Evolutionary conservation across 768 basidiomycete genomes (phyloP), one percentile per base, ranked within the genome.

Genomic region (Butyriboletus loyo): DNA sequence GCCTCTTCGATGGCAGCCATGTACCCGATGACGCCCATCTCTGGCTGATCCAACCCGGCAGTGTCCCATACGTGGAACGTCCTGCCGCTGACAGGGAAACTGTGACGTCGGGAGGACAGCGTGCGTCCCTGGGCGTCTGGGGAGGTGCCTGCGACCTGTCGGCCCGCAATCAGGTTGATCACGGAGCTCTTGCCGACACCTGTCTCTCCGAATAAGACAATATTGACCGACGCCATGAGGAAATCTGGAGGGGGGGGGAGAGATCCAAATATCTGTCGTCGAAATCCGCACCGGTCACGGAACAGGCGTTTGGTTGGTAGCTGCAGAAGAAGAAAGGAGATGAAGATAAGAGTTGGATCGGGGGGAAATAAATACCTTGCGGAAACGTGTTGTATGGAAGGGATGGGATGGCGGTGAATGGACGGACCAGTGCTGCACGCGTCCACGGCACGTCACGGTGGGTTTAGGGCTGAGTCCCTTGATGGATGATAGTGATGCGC

Each of bases 161-260:
- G 34, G 4, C 66, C 66, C 5, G 67, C 68, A 19, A 68, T 58
- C 46, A 70, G 11, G 49, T 67, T 67, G 55, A 69, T 59, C n/a
- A 69, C 53, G 0, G 66, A 68, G 50, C 64, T 70, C 56, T 66
- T 69, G 31, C 66, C 66, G 0, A 63, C 52, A 15, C 76, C 73
- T 0, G 72, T 69, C 54, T 76, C 74, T 9, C 76, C 77, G 38
- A 77, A 77, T n/a, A 78, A 38, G 41, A 77, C 64, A 37, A 77
- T 59, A 44, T 77, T 77, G 35, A 63, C 48, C 1, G 60, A 59
- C 8, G 50, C 17, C 62, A 64, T 58, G 51, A 37, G 13, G 45
- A 28, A 30, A 50, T 43, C 56, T 58, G 30, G 13, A 32, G 15
- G 5, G 32, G 21, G 21, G 7, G 30, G 28, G 22, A 4, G 21